phyloP scores from a whole-genome alignment of 805 yeast genomes.

The Candida namnaoensis region DNA sequence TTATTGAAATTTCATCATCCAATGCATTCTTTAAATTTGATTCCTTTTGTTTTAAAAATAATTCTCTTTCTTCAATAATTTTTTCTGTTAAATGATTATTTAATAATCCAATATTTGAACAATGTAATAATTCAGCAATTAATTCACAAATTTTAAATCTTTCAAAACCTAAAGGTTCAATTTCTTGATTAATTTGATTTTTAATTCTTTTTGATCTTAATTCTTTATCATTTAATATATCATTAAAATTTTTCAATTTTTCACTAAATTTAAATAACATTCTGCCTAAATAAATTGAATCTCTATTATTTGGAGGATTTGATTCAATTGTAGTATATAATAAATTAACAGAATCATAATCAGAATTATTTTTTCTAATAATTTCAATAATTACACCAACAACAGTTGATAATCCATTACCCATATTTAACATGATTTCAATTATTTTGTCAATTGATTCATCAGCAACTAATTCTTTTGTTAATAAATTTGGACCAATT shows the following conservation, averaged over 20 bases:
- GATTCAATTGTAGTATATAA: slow-evolving; percentile 64
- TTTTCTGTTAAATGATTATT: slow-evolving; percentile 70
- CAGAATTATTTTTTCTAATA: slow-evolving; percentile 91
- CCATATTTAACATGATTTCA: slow-evolving; percentile 56
- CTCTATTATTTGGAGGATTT: slow-evolving; percentile 85
- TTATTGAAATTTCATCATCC: slow-evolving; percentile 15
- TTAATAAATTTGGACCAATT: slow-evolving; percentile 89
- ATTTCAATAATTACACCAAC: slow-evolving; percentile 91
- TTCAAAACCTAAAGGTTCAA: slow-evolving; percentile 87
- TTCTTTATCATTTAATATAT: slow-evolving; percentile 25
- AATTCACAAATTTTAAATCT: slow-evolving; percentile 88
- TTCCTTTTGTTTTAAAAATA: slow-evolving; percentile 33
- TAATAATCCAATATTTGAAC: slow-evolving; percentile 89
- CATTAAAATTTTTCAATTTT: slow-evolving; percentile 46
- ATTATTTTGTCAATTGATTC: slow-evolving; percentile 54
- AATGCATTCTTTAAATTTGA: slow-evolving; percentile 16
- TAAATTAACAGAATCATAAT: slow-evolving; percentile 82
- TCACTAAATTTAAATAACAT: slow-evolving; percentile 68
- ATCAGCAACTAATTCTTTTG: slow-evolving; percentile 77
- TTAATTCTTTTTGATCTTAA: slow-evolving; percentile 20
- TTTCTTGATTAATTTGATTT: slow-evolving; percentile 42
- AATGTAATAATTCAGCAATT: slow-evolving; percentile 89
- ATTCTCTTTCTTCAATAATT: slow-evolving; percentile 64
- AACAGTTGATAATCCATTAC: slow-evolving; percentile 80
- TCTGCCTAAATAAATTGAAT: slow-evolving; percentile 84